Evolutionary conservation across 345 rosid genomes (phyloP), one percentile per base, ranked within the genome.

Genomic region (Litchi chinensis): DNA sequence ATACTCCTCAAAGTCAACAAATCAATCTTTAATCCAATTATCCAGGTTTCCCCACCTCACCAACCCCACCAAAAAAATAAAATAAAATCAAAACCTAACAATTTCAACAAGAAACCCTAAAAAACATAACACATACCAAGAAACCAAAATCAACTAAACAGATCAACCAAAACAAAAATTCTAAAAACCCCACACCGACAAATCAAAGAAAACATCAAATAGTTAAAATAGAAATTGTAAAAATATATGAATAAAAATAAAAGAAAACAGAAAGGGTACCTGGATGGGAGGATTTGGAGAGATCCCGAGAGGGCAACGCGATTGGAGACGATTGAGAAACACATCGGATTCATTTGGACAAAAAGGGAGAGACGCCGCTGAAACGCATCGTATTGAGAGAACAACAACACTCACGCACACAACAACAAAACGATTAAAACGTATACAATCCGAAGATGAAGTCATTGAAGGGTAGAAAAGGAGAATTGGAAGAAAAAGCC

Each of bases 231-330:
- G 24, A 52, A 21, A 43, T 10, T 32, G 15, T 28, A 18, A 24
- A 57, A 8, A 68, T 26, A 26, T 26, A 26, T 26, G 28, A 26
- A 5, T 4, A 19, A 4, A 3, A 13, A 32, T 0, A 21, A 60
- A 66, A 52, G 24, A 28, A 60, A 19, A 10, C 32, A 44, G 59
- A 50, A 48, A 77, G 50, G 76, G 79, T 66, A 93, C 98, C 95
- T 92, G 78, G 46, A 89, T 65, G 78, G 92, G 90, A 69, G 88
- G 95, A 24, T 48, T 83, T 8, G 93, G 90, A 37, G 88, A 81
- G 80, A 88, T 83, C 86, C 89, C 85, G 18, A 68, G 81, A 77
- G 88, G 87, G 77, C 98, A 95, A 83, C 80, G 93, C 22, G 80
- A 77, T 65, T 78, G 83, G 73, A 95, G 86, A 75, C 73, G 76